Evolutionary conservation across 139 green algal species (phyloP).

Genomic region (Parachlorella kessleri): DNA sequence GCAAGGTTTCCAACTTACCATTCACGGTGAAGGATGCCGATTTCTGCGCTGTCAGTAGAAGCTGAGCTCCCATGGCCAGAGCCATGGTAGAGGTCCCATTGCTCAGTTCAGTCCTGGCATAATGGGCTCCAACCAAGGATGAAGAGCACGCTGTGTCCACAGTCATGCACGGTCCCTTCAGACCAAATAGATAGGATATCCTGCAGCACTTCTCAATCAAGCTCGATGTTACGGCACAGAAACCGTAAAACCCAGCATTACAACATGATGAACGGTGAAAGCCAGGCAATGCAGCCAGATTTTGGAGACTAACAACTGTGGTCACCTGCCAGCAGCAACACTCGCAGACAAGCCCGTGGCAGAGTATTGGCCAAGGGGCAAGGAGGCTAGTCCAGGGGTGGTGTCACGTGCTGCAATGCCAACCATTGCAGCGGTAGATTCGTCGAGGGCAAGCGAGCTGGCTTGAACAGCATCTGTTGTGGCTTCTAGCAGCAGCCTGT

Average conservation of each 20-base stretch:
- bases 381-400: too few species aligned
- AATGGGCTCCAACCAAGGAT: constrained; percentile 69
- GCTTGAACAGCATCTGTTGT: constrained; percentile 32
- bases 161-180: constrained; percentile 67
- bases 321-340: constrained; percentile 20
- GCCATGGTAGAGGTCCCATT: constrained; percentile 1
- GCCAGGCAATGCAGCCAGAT: too few species aligned
- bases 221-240: too few species aligned
- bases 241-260: too few species aligned
- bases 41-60: constrained; percentile 31
- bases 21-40: constrained; percentile 33
- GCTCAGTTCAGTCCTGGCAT: constrained; percentile 26
- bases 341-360: constrained; percentile 73
- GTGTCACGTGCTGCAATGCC: constrained; percentile 42
- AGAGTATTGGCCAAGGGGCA: constrained; percentile 63
- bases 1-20: background rate
- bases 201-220: constrained; percentile 50
- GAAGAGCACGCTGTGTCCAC: constrained; percentile 88
- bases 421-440: constrained; percentile 20
- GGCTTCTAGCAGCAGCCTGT: constrained; percentile 70
- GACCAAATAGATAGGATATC: constrained; percentile 75
- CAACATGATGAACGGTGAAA: too few species aligned
- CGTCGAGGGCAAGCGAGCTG: background rate
- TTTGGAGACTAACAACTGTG: too few species aligned
- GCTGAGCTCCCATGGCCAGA: constrained; percentile 29